phyloP scores from a whole-genome alignment of 441 rosid genomes.

The Sinapis alba region DNA sequence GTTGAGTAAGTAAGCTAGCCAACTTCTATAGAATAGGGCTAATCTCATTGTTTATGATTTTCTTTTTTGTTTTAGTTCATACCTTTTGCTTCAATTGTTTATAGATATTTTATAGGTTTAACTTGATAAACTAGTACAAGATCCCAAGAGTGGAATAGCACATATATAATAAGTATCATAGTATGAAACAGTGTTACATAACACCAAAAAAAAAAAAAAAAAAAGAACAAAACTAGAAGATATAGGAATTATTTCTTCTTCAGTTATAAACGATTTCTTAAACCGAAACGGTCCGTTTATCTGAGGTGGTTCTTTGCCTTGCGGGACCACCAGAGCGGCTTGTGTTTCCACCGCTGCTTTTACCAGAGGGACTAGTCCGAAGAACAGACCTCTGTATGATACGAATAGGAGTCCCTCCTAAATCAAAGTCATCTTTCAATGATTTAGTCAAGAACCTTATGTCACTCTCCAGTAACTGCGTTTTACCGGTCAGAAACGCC shows the following conservation, averaged over 20 bases:
- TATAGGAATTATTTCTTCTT: not conserved
- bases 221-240: not conserved
- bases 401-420: constrained; percentile 91
- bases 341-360: constrained; percentile 25
- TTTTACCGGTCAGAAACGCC: constrained; percentile 76
- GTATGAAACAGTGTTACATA: not conserved
- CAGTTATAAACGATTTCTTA: constrained; percentile 20
- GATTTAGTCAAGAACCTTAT: constrained; percentile 80
- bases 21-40: not conserved
- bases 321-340: constrained; percentile 32
- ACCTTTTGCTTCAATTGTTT: not conserved
- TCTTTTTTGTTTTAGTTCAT: not conserved
- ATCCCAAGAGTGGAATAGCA: not conserved
- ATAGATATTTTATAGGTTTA: not conserved
- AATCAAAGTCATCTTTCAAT: constrained; percentile 88
- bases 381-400: constrained; percentile 70
- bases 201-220: not conserved
- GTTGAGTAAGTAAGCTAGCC: not conserved
- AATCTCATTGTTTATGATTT: not conserved
- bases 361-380: constrained; percentile 29
- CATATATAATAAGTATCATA: not conserved
- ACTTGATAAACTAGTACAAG: not conserved
- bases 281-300: constrained; percentile 53
- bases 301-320: constrained; percentile 50
- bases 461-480: constrained; percentile 63